Conservation (phyloP, 2,329 filamentous ascomycete species). For the Teratosphaeria gauchensis region DNA sequence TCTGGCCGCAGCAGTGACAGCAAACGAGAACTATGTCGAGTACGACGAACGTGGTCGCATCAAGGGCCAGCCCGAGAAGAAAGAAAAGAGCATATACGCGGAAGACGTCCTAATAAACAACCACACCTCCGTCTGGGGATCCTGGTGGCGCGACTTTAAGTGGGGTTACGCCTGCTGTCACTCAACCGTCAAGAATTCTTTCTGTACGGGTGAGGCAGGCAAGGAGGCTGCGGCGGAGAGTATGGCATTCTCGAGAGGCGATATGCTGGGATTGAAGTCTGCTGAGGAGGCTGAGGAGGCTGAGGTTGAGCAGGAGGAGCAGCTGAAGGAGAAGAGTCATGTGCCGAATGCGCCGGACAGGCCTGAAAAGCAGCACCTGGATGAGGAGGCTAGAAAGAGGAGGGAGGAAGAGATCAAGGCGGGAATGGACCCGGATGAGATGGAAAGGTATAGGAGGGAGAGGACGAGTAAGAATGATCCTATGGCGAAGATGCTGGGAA, state of each 20-base stretch:
- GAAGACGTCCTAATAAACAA: constrained; percentile 87
- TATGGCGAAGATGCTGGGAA: constrained; percentile 73
- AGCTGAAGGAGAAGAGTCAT: constrained; percentile 11
- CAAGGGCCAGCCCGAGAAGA: constrained; percentile 72
- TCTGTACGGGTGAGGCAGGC: constrained; percentile 88
- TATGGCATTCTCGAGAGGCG: constrained; percentile 47
- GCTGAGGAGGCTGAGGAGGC: constrained; percentile 25
- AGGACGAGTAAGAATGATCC: constrained; percentile 67
- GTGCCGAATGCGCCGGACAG: constrained; percentile 35
- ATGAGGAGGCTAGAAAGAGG: constrained; percentile 49
- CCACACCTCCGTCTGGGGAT: constrained; percentile 87
- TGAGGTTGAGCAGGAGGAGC: constrained; percentile 6
- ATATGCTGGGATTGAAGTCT: constrained; percentile 30
- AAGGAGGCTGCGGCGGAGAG: constrained; percentile 71
- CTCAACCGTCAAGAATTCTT: constrained; percentile 89
- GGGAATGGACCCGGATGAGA: constrained; percentile 69
- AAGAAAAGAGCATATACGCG: constrained; percentile 78
- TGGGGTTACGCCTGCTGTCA: constrained; percentile 98
- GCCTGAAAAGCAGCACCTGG: constrained; percentile 32
- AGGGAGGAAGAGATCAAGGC: constrained; percentile 69
- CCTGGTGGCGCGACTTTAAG: constrained; percentile 91
- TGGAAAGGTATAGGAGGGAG: constrained; percentile 77
- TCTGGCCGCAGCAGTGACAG: constrained; percentile 58
- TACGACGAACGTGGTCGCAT: constrained; percentile 85
- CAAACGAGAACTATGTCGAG: constrained; percentile 82